Percentiles rank a stretch among this genome's conserved stretches.
phyloP scores from a whole-genome alignment of 2,329 filamentous ascomycete species.

The Cladophialophora bantiana region DNA sequence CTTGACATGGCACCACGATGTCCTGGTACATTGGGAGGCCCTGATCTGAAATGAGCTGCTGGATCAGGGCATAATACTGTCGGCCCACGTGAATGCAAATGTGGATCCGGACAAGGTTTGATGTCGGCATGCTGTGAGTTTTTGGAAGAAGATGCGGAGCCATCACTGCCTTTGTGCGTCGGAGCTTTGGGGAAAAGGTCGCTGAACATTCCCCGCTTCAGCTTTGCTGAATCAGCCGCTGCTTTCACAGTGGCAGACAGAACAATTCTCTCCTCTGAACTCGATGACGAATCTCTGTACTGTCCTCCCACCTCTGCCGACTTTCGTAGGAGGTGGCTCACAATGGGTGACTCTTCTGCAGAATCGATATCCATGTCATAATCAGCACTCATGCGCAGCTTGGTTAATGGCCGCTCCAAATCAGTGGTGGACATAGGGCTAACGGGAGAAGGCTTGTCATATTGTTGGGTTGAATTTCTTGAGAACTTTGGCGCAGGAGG shows the following conservation, averaged over 20 bases:
- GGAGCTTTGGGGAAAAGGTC: conserved; percentile 29
- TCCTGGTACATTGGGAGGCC: conserved; percentile 7
- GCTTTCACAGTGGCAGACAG: conserved; percentile 38
- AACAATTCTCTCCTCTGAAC: conserved; percentile 25
- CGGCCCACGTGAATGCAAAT: conserved; percentile 30
- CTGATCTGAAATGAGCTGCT: conserved; percentile 24
- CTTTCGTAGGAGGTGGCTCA: conserved; percentile 31
- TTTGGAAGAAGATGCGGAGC: conserved; percentile 15
- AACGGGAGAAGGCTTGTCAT: background rate
- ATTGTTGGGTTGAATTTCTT: background rate
- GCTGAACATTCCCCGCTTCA: conserved; percentile 37
- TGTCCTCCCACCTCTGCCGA: conserved; percentile 17
- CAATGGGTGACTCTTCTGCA: conserved; percentile 34
- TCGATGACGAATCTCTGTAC: background rate
- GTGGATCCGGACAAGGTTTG: conserved; percentile 35
- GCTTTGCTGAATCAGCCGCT: conserved; percentile 40
- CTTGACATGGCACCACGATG: conserved; percentile 6
- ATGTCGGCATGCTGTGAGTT: conserved; percentile 2
- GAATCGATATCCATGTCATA: conserved; percentile 28
- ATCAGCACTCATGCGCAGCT: conserved; percentile 31
- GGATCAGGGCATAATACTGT: conserved; percentile 37
- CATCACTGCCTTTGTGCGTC: conserved; percentile 20
- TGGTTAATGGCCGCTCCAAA: conserved; percentile 35
- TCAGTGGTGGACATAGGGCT: conserved; percentile 24
- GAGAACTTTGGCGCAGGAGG: background rate